Base-by-base conservation (phyloP, 805 yeast species). In the Nakazawaea pomicola region DNA sequence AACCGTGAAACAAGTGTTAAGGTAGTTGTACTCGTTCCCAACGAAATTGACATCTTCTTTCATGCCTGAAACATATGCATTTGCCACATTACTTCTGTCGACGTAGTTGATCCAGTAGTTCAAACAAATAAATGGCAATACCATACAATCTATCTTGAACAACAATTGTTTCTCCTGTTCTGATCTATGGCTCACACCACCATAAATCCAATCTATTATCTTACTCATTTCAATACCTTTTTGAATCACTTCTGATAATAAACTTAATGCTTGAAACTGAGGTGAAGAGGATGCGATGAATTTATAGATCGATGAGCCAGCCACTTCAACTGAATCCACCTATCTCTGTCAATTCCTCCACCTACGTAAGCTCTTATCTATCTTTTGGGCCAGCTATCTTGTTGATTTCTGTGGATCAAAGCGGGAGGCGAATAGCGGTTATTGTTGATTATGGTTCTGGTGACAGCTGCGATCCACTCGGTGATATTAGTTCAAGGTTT, bases 1-100 rank as follows among this genome's bases (percentile, higher is more conserved):
- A 7, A 76, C 68, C 17, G 72, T 76, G 56, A 76, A 79, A 38
- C 74, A 68, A 0, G 83, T 76, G 45, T 72, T 74, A 39, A 77
- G 63, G 30, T 72, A 46, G 51, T 77, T 76, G 46, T 66, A 69
- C 42, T 77, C 69, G 44, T 72, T 57, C 10, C 78, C 78, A 74
- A 52, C 78, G 23, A 47, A 36, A 7, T 23, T 20, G 14, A 42
- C 25, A 29, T 57, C 80, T 43, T 74, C 76, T 49, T 71, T 67
- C 82, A 78, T 76, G 5, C 83, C 83, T 8, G 75, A 65, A 7
- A 77, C 78, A 50, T 76, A 76, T 3, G 82, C 82, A 51, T 72
- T 72, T 24, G 68, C 59, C 25, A 72, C 54, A 36, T 72, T 74
- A n/a, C 70, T 61, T 54, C 80, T 62, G 53, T 76, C 81, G 23